phyloP scores from a whole-genome alignment of 768 basidiomycete species.

The Kwoniella bestiolae region DNA sequence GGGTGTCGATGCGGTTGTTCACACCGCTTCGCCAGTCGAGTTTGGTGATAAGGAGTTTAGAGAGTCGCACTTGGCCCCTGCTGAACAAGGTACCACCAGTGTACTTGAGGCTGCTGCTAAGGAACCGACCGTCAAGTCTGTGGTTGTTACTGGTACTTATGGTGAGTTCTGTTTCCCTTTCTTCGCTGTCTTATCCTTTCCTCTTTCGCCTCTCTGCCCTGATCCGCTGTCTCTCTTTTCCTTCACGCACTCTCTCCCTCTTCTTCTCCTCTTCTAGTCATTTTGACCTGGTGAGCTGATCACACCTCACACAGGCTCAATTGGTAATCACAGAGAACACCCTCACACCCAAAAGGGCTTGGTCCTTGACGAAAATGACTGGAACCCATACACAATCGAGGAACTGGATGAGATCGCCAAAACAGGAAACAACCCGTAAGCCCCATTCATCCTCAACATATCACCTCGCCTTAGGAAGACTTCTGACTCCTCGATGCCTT shows the following conservation, averaged over 20 bases:
- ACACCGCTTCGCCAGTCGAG: slow-evolving; percentile 43
- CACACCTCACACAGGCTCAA: slow-evolving; percentile 16
- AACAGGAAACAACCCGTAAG: slow-evolving; percentile 8
- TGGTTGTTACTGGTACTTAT: slow-evolving; percentile 30
- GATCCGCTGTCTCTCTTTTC: not conserved
- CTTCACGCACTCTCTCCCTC: too few species aligned
- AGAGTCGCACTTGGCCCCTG: slow-evolving; percentile 35
- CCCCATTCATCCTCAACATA: too few species aligned
- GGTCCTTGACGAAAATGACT: slow-evolving; percentile 43
- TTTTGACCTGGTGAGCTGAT: too few species aligned
- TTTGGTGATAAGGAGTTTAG: slow-evolving; percentile 32
- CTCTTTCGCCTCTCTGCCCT: not conserved
- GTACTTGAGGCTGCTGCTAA: slow-evolving; percentile 43
- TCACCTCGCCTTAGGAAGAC: not conserved
- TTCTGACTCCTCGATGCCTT: not conserved
- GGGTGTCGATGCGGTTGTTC: slow-evolving; percentile 37
- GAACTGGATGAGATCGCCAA: slow-evolving; percentile 34
- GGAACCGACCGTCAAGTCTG: slow-evolving; percentile 33
- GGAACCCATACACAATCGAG: slow-evolving; percentile 47
- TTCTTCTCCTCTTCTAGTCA: too few species aligned
- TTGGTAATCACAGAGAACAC: slow-evolving; percentile 29
- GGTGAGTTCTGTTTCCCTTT: slow-evolving; percentile 6
- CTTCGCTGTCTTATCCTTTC: not conserved
- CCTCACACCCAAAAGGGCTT: slow-evolving; percentile 30
- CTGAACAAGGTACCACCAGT: slow-evolving; percentile 40